Base-by-base conservation (phyloP, 1,139 yeast genomes). In the Zygosaccharomyces sapae region DNA sequence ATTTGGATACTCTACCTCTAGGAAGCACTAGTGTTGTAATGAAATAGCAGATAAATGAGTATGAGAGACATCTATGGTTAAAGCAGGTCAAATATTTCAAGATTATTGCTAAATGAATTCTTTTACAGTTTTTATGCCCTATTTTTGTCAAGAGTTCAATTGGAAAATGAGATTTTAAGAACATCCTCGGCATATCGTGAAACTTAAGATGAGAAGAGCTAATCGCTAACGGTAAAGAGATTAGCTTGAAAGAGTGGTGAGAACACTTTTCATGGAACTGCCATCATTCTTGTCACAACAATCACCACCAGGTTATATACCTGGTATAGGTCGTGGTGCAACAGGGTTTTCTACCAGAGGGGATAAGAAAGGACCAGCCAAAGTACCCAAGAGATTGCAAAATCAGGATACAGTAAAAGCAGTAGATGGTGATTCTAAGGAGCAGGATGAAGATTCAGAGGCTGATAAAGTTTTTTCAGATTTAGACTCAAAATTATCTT, bases 241-340 rank as follows among this genome's bases (percentile, higher is more conserved):
- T 16, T 16, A 16, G 16, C 16, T 16, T 16, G 16, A 16, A 16
- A 16, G 16, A 16, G 16, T 16, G 16, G 16, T 16, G 16, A 16
- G 16, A 16, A 16, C 7, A 12, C 24, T 13, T 13, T 24, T 3
- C n/a, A 52, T 55, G 63, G 57, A 57, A 20, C 49, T 58, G 42
- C 58, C 58, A 47, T 54, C 56, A 10, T 92, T 92, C 66, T 73
- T 92, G 47, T 90, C 85, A 59, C 89, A 86, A 70, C 81, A 83
- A 53, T 83, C 97, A 0, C 98, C 98, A 0, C 79, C 84, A 2
- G 95, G 95, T 5, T 92, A 92, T 63, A 78, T 89, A 33, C 86
- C 97, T 1, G 98, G 98, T 29, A 70, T 89, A 6, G 98, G 97
- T 0, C 74, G 98, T 62, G 98, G 98, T 13, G 98, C 97, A 1